phyloP scores from a whole-genome alignment of 2,329 filamentous ascomycete species.

The Alternaria alternata region DNA sequence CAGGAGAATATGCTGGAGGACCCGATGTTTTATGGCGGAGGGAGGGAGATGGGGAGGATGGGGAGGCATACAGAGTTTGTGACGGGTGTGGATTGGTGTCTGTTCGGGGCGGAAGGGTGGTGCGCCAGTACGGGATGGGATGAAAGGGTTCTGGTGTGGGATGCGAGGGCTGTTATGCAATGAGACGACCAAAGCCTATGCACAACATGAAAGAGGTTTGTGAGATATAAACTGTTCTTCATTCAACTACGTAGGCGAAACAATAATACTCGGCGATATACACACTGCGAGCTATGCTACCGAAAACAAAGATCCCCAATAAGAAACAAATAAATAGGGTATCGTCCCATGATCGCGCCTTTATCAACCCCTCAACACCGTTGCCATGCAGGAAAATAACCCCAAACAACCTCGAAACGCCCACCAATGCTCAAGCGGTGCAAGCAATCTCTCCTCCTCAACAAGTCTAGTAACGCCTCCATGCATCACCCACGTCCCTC shows the following conservation, averaged over 20 bases:
- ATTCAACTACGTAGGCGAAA: not conserved
- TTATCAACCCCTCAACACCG: not conserved
- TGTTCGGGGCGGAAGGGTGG: constrained; percentile 96
- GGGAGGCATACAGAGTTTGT: constrained; percentile 94
- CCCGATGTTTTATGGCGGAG: constrained; percentile 58
- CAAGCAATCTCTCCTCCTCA: not conserved
- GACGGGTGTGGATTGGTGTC: constrained; percentile 95
- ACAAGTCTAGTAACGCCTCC: not conserved
- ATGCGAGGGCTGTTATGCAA: constrained; percentile 74
- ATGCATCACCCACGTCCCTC: not conserved
- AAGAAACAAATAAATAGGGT: constrained; percentile 19
- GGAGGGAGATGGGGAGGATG: constrained; percentile 84
- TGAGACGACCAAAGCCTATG: not conserved
- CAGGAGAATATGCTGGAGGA: constrained; percentile 47
- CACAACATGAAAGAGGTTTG: not conserved
- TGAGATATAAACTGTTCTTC: not conserved
- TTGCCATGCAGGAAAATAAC: constrained; percentile 14
- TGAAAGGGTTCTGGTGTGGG: constrained; percentile 89
- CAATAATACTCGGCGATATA: not conserved
- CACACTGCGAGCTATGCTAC: not conserved
- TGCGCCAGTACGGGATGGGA: constrained; percentile 96
- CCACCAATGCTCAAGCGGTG: not conserved
- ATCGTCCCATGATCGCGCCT: constrained; percentile 24
- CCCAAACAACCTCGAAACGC: constrained; percentile 11
- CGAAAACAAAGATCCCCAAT: not conserved